Conservation (phyloP, 139 green algal species). For the Asterochloris sp. region DNA sequence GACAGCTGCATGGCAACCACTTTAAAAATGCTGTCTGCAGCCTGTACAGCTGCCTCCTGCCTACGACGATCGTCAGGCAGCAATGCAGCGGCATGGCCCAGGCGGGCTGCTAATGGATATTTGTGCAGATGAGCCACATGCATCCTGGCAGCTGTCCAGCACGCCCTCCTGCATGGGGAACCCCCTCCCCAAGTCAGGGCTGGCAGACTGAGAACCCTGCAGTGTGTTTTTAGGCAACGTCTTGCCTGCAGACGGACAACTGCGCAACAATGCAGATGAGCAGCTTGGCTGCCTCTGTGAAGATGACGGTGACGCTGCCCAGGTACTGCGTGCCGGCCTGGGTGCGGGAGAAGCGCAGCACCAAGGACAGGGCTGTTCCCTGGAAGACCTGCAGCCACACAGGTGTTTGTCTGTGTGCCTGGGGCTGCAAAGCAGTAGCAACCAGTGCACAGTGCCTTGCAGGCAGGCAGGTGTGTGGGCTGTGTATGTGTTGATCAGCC, state of each 20-base stretch:
- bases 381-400: conserved; percentile 42
- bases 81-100: no score
- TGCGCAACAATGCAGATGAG: conserved; percentile 42
- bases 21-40: no score
- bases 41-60: no score
- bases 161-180: no score
- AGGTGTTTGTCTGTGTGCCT: background rate
- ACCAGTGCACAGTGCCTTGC: background rate
- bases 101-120: no score
- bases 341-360: conserved; percentile 42
- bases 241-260: conserved; percentile 13
- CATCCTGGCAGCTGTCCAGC: no score
- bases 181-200: background rate
- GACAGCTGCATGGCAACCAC: no score
- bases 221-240: background rate
- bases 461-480: background rate
- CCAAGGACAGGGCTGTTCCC: conserved; percentile 45
- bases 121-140: no score
- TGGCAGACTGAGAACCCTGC: background rate
- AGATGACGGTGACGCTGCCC: conserved; percentile 43
- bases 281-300: conserved; percentile 53
- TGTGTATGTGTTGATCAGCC: background rate
- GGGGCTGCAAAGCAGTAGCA: background rate
- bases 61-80: no score
- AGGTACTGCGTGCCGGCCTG: conserved; percentile 35